Conservation (phyloP, 2,329 filamentous ascomycete species). For the Diaporthe capsici region DNA sequence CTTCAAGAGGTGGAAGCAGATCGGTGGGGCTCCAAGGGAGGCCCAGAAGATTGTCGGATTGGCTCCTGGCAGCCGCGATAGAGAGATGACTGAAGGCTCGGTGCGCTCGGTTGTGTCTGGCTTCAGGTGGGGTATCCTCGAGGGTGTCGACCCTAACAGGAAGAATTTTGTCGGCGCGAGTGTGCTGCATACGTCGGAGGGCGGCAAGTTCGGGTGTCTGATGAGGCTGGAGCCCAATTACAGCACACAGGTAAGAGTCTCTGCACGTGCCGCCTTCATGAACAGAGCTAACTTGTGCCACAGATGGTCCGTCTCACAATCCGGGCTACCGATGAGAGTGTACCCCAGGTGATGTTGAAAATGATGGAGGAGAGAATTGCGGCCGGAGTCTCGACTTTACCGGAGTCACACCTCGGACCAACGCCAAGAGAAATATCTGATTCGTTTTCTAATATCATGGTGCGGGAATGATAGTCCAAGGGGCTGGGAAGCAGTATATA, state of each 20-base stretch:
- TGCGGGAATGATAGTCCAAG: slow-evolving; percentile 49
- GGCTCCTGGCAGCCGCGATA: slow-evolving; percentile 64
- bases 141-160: slow-evolving; percentile 89
- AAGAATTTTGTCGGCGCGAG: slow-evolving; percentile 96
- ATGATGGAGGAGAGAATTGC: slow-evolving; percentile 89
- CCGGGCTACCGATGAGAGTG: slow-evolving; percentile 90
- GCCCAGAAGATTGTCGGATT: slow-evolving; percentile 88
- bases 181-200: slow-evolving; percentile 84
- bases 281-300: slow-evolving; percentile 44
- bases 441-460: slow-evolving; percentile 70
- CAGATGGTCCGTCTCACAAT: slow-evolving; percentile 97
- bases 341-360: slow-evolving; percentile 84
- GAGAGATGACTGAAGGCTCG: slow-evolving; percentile 78
- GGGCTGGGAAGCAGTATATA: slow-evolving; percentile 18
- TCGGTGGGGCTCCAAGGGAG: slow-evolving; percentile 89
- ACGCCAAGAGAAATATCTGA: slow-evolving; percentile 67
- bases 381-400: slow-evolving; percentile 60
- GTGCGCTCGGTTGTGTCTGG: slow-evolving; percentile 82
- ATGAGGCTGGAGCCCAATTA: slow-evolving; percentile 96
- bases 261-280: neutral
- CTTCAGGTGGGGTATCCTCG: slow-evolving; percentile 90
- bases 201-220: slow-evolving; percentile 94
- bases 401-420: slow-evolving; percentile 57
- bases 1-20: slow-evolving; percentile 99
- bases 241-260: slow-evolving; percentile 80